Evolutionary conservation across 805 yeast genomes (phyloP), one percentile per base, ranked within the genome.

Genomic region (Kodamaea kaohsiungensis): DNA sequence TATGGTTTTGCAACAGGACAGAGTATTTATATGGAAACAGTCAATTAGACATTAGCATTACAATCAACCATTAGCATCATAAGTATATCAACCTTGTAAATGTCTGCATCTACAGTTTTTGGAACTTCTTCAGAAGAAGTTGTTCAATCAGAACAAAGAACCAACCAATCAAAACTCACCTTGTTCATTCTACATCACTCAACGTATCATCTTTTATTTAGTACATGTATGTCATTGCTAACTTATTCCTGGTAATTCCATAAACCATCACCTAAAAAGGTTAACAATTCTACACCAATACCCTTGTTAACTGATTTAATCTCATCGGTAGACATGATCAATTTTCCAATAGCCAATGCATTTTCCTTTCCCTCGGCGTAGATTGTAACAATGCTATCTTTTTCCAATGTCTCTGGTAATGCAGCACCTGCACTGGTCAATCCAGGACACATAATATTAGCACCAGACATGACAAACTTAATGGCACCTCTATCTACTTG

Each of bases 381-480:
- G 22, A 93, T 82, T 7, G 88, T 80, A 46, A 92, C 97, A 27
- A 89, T 79, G n/a, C 86, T 77, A 52, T 81, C 96, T 60, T 83
- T 78, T 43, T 81, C 85, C 55, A 84, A 67, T 30, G 86, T 86
- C 19, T 86, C 92, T 17, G 97, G 97, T 56, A 91, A 75, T 52
- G 73, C 71, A 17, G 96, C 97, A 43, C 97, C 97, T 1, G 87
- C 79, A 16, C 95, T 85, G 0, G 97, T 91, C 59, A 91, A 79
- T 16, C 97, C 97, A 2, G 97, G 97, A 71, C 97, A 92, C 98
- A 92, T 92, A 65, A 92, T 89, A 65, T 92, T 92, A 27, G 98
- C 97, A 53, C 98, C 98, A 3, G 96, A 87, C n/a, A 92, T 75
- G 22, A 92, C 95, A 65, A 92, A 92, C 71, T 92, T 92, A 68